Percentiles rank a stretch among this genome's conserved stretches.
These are phyloP conservation scores for Calonectria naviculata DNA, from an alignment of 2,329 filamentous ascomycete species.

Conservation along the genomic window DNA sequence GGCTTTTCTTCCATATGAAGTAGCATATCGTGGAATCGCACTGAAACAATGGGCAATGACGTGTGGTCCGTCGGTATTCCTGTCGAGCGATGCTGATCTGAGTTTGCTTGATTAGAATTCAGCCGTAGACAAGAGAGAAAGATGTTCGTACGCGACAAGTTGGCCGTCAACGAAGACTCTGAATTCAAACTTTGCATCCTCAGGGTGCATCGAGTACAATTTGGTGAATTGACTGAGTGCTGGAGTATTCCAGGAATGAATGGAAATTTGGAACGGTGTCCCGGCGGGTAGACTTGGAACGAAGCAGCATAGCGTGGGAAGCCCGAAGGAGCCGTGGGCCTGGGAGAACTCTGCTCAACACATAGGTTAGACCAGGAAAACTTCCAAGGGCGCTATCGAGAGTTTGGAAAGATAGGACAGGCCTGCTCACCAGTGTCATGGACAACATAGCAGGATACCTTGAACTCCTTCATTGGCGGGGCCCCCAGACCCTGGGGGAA, in stretches of 20 bases:
- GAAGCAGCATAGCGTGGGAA: conserved; percentile 79
- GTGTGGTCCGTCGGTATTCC: conserved; percentile 62
- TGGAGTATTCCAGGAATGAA: conserved; percentile 79
- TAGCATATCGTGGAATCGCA: conserved; percentile 33
- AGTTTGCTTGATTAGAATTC: not conserved
- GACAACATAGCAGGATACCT: conserved; percentile 79
- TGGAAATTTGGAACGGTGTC: conserved; percentile 75
- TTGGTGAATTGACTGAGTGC: conserved; percentile 67
- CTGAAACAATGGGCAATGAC: conserved; percentile 58
- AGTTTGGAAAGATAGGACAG: not conserved
- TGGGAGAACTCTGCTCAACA: conserved; percentile 61
- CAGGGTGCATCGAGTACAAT: conserved; percentile 65
- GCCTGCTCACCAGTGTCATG: conserved; percentile 56
- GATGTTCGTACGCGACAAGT: conserved; percentile 65
- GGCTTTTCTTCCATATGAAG: not conserved
- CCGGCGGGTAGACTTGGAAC: conserved; percentile 71
- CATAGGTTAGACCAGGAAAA: conserved; percentile 3
- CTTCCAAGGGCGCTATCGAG: not conserved
- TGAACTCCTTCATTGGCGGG: conserved; percentile 86
- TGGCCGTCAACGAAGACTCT: conserved; percentile 76
- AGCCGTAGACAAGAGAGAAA: not conserved
- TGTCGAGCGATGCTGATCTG: conserved; percentile 67
- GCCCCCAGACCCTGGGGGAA: conserved; percentile 76
- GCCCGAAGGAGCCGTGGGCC: conserved; percentile 56
- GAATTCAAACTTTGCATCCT: conserved; percentile 71